Percentiles rank a stretch among this genome's conserved stretches.
Evolutionary conservation across 345 rosid genomes (phyloP).

Genomic region (Camelina hispida): DNA sequence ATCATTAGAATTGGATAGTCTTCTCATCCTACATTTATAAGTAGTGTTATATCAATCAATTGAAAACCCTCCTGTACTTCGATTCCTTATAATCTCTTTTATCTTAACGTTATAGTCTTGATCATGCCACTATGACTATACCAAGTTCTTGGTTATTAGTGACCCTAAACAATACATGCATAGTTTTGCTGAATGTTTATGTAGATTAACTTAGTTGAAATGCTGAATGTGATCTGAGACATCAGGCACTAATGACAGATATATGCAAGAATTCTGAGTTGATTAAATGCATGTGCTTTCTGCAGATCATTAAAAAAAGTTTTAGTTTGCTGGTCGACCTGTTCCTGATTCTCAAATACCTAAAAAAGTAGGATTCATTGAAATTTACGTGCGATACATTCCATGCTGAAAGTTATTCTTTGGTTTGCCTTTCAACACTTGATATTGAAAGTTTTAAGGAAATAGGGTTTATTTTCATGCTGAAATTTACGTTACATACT

Average conservation of each 20-base stretch:
- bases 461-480: background rate
- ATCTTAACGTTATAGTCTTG: background rate
- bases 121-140: background rate
- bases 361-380: background rate
- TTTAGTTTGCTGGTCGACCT: background rate
- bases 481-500: background rate
- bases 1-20: background rate
- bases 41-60: background rate
- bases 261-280: background rate
- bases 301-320: constrained; percentile 1
- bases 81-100: background rate
- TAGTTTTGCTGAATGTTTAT: background rate
- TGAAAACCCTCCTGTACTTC: background rate
- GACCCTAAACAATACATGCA: background rate
- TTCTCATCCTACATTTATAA: background rate
- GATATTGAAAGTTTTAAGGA: background rate
- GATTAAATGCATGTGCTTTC: background rate
- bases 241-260: background rate
- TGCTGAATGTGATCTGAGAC: background rate
- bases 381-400: background rate
- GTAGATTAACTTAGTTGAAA: background rate
- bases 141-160: background rate
- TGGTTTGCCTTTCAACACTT: background rate
- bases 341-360: background rate
- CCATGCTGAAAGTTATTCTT: background rate